These are phyloP conservation scores for Pseudogymnoascus sp. DNA, from an alignment of 2,329 filamentous ascomycete genomes.

Conservation along the genomic window DNA sequence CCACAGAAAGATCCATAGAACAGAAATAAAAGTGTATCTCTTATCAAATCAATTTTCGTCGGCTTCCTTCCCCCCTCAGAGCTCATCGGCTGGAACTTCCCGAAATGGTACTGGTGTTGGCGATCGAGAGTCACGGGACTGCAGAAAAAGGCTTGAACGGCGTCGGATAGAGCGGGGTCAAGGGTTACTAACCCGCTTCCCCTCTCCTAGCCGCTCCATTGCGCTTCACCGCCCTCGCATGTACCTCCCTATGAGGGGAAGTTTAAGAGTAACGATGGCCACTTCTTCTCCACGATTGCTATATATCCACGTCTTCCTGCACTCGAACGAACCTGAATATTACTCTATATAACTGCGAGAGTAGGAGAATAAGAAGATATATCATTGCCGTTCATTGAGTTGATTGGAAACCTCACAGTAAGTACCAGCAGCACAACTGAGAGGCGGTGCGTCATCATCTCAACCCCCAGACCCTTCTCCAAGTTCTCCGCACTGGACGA, in stretches of 20 bases:
- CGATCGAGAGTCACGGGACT: background rate
- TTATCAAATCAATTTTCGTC: slow-evolving; percentile 1
- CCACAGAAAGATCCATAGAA: background rate
- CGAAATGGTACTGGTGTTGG: background rate
- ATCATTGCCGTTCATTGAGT: background rate
- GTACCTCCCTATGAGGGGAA: slow-evolving; percentile 1
- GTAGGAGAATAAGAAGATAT: background rate
- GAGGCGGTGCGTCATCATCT: background rate
- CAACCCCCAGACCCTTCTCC: background rate
- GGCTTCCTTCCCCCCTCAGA: background rate
- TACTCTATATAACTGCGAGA: background rate
- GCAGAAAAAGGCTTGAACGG: background rate
- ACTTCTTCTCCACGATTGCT: background rate
- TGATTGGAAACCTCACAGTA: background rate
- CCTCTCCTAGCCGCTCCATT: slow-evolving; percentile 6
- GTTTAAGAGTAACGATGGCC: background rate
- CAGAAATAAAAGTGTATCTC: background rate
- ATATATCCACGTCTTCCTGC: background rate
- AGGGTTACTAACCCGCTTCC: background rate
- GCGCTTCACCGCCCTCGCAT: slow-evolving; percentile 1
- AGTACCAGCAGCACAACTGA: background rate
- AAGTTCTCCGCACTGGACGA: background rate
- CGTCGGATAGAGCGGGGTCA: background rate
- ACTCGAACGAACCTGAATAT: background rate
- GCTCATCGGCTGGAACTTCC: background rate